These are phyloP conservation scores for Fraxinus greggii DNA, from an alignment of 305 asterid species.

Conservation along the genomic window DNA sequence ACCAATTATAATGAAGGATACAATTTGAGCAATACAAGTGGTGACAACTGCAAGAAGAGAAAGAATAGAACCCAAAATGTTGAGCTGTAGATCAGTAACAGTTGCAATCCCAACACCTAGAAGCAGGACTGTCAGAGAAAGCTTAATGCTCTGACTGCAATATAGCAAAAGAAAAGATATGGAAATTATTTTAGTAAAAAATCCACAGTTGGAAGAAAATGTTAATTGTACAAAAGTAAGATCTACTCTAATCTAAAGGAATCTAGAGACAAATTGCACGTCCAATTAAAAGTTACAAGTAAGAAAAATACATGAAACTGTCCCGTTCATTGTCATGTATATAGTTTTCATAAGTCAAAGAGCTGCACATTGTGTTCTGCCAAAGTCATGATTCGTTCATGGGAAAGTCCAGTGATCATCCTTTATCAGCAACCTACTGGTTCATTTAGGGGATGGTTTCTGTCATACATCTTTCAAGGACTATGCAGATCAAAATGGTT, in stretches of 20 bases:
- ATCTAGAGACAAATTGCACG: background rate
- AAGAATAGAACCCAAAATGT: slow-evolving; percentile 40
- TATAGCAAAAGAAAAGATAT: background rate
- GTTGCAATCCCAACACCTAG: slow-evolving; percentile 56
- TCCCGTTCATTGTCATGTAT: background rate
- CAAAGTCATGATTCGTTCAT: background rate
- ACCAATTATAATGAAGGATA: slow-evolving; percentile 32
- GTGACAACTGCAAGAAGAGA: slow-evolving; percentile 51
- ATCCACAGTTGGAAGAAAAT: background rate
- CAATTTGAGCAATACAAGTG: slow-evolving; percentile 53
- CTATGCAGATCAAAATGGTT: background rate
- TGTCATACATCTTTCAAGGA: background rate
- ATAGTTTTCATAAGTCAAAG: background rate
- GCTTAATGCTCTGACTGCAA: slow-evolving; percentile 42
- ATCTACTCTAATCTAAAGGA: background rate
- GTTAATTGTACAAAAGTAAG: background rate
- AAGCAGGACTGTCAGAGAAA: slow-evolving; percentile 46
- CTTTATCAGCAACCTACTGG: background rate
- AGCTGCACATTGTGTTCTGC: background rate
- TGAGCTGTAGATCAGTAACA: slow-evolving; percentile 52
- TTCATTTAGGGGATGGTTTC: background rate
- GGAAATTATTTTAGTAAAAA: background rate
- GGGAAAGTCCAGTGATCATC: background rate
- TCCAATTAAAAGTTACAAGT: background rate
- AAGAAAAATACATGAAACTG: background rate